Base-by-base conservation (phyloP, 2,329 filamentous ascomycete species). In the Hypoxylon sp. region DNA sequence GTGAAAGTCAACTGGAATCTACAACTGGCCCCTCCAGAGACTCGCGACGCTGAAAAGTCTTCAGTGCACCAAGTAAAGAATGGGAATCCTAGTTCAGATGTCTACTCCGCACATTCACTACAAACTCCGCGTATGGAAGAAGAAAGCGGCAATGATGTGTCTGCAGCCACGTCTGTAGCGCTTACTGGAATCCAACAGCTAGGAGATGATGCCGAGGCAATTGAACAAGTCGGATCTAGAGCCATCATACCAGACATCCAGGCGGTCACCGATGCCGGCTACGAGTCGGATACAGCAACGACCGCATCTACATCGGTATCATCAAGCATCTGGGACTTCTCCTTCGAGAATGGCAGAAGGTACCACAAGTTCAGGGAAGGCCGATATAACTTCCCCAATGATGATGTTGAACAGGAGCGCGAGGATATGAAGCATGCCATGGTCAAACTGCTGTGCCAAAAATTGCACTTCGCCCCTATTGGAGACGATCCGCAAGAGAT, bases 361-460 rank as follows among this genome's bases (percentile, higher is more conserved):
- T 83, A 82, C 36, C 81, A 82, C 69, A 80, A 77, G 63, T 83
- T 80, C 60, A 75, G 79, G 30, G 76, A 82, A 60, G 81, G 81
- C 3, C 69, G 76, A 1, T 80, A 80, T 36, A 74, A 77, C 28
- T 79, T 81, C 60, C 80, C 80, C 14, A 82, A 84, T 63, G 82
- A 84, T 58, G 78, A 82, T n/a, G 69, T 75, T 2, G 82, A 84
- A 67, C 82, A 83, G 68, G 80, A 81, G 65, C 73, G 82, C 21
- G 81, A 83, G 69, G 69, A 76, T 55, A 74, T 74, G 73, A 76
- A 75, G 57, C 73, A 73, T 51, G 52, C 66, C 25, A 72, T 73
- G 70, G 60, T 73, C 7, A 73, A 72, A 38, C 23, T 72, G 36
- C 52, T 73, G 9, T 69, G 80, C 80, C 62, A 82, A 43, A 36